These are phyloP conservation scores for Macrocybe sp. DNA, from an alignment of 1,284 basidiomycete genomes.

Conservation along the genomic window DNA sequence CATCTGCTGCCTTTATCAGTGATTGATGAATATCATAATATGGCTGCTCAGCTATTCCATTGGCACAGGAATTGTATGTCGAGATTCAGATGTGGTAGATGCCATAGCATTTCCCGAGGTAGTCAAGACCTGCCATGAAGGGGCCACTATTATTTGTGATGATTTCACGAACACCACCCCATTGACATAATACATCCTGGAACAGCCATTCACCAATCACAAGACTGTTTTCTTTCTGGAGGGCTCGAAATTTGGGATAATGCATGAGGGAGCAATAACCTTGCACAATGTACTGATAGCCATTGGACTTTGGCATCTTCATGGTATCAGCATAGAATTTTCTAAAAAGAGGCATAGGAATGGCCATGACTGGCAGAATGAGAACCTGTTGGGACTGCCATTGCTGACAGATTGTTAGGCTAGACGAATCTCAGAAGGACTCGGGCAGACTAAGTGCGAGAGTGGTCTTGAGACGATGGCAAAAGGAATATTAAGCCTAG, in stretches of 20 bases:
- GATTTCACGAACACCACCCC: background rate
- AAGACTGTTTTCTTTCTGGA: background rate
- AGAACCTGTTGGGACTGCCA: no score
- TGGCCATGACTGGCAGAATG: no score
- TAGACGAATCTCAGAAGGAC: no score
- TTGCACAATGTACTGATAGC: background rate
- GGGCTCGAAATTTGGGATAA: background rate
- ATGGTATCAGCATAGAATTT: background rate
- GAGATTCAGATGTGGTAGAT: slow-evolving; percentile 13
- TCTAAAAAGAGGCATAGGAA: background rate
- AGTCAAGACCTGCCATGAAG: slow-evolving; percentile 11
- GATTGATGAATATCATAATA: slow-evolving; percentile 16
- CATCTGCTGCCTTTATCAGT: slow-evolving; percentile 7
- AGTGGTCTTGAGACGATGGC: no score
- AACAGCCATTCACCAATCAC: background rate
- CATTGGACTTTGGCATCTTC: background rate
- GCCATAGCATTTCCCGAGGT: slow-evolving; percentile 5
- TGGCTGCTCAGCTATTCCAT: slow-evolving; percentile 16
- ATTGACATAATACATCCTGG: background rate
- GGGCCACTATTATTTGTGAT: slow-evolving; percentile 22
- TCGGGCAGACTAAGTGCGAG: no score
- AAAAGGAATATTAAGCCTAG: no score
- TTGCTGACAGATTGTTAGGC: no score
- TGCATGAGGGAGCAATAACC: background rate
- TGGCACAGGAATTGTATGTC: slow-evolving; percentile 16